These are phyloP conservation scores for Tuber umbilicatum DNA, from an alignment of 495 filamentous ascomycete species.

Conservation along the genomic window DNA sequence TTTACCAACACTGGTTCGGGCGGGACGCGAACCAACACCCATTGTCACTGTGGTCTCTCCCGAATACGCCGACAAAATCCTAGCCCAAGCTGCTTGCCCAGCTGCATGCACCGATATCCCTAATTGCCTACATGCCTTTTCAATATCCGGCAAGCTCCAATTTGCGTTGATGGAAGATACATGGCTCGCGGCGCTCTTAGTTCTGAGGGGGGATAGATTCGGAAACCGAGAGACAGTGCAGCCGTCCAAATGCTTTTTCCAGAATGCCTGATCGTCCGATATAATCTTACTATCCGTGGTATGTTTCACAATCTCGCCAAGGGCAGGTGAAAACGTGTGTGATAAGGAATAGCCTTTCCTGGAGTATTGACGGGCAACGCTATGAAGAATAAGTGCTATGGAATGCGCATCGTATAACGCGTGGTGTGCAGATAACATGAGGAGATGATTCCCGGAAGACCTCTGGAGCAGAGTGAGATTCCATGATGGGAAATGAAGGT, in stretches of 20 bases:
- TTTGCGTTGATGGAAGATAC: conserved; percentile 46
- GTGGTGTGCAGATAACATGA: conserved; percentile 60
- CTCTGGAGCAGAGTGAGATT: conserved; percentile 43
- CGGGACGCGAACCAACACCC: conserved; percentile 51
- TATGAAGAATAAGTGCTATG: conserved; percentile 52
- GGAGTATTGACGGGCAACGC: conserved; percentile 48
- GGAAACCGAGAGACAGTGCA: conserved; percentile 60
- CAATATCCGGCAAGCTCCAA: conserved; percentile 46
- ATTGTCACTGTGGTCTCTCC: conserved; percentile 63
- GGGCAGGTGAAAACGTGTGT: conserved; percentile 43
- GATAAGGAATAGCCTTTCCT: conserved; percentile 28
- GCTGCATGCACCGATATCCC: conserved; percentile 65
- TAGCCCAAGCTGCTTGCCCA: conserved; percentile 67
- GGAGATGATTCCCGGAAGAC: conserved; percentile 15
- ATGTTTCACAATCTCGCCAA: conserved; percentile 51
- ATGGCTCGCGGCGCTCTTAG: conserved; percentile 42
- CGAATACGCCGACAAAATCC: conserved; percentile 62
- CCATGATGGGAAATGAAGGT: conserved; percentile 50
- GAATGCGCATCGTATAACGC: conserved; percentile 74
- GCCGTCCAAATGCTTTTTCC: conserved; percentile 51
- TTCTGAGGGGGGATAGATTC: conserved; percentile 57
- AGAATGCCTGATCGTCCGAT: conserved; percentile 51
- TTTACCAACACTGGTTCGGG: background rate
- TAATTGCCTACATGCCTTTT: conserved; percentile 48
- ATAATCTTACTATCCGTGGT: conserved; percentile 21